A percentile compares a stretch with the other conserved stretches of the same genome.
Conservation (phyloP, 176 grass and related monocot genomes). For the Triticum monococcum region DNA sequence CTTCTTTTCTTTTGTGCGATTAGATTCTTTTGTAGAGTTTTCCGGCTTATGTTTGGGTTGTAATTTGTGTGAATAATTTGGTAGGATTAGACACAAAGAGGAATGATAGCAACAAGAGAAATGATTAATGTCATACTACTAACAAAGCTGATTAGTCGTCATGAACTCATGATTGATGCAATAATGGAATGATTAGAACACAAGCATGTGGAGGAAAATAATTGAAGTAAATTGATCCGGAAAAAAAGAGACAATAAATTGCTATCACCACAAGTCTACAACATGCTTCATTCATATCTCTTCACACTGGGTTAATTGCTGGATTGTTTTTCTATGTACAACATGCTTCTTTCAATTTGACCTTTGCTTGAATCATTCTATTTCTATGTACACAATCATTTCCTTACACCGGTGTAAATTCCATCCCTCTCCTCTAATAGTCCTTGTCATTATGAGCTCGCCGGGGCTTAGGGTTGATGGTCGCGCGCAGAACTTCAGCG, state of each 20-base stretch:
- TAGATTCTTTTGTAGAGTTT: conserved; percentile 6
- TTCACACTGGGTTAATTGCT: conserved; percentile 24
- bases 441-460: conserved; percentile 35
- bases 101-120: conserved; percentile 38
- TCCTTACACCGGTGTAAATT: conserved; percentile 22
- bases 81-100: conserved; percentile 28
- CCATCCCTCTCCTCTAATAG: conserved; percentile 24
- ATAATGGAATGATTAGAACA: conserved; percentile 27
- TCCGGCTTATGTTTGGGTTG: neutral
- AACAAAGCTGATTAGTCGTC: conserved; percentile 32
- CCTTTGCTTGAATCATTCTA: conserved; percentile 34
- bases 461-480: conserved; percentile 34
- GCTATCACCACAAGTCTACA: conserved; percentile 27
- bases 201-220: neutral
- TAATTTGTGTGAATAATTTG: conserved; percentile 50
- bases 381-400: conserved; percentile 44
- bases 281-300: conserved; percentile 21
- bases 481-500: conserved; percentile 8
- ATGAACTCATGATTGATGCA: conserved; percentile 39
- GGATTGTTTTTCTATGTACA: conserved; percentile 39
- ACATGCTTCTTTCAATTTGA: neutral
- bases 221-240: neutral
- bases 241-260: conserved; percentile 13
- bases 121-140: conserved; percentile 12
- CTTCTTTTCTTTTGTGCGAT: conserved; percentile 9